Evolutionary conservation across 371 early-diverging fungal genomes (phyloP), one percentile per base, ranked within the genome.

Genomic region (Rhizopus microsporus): DNA sequence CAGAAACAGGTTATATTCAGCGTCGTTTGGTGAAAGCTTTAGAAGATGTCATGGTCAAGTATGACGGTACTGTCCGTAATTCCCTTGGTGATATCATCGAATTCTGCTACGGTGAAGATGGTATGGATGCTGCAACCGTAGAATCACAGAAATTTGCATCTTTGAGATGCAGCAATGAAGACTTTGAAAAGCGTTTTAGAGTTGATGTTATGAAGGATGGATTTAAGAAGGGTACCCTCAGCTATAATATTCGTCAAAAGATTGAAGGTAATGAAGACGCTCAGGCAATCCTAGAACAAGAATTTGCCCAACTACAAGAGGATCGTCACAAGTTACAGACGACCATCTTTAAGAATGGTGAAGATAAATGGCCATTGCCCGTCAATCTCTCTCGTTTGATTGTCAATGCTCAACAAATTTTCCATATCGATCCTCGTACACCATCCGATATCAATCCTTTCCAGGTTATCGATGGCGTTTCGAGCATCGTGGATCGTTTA

Each of bases 1-100:
- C 99, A 29, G 99, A 99, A 75, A 99, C 99, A 5, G 99, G 99
- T 45, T 99, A 99, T 77, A 99, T 99, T 61, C 99, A 99, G 75
- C 96, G 99, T 70, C 93, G 99, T 76, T 82, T 99, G 33, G 94
- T 99, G 39, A 99, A 99, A 77, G 97, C 98, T 8, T 73, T 99
- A 61, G 99, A 99, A 76, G 99, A 99, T 84, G 92, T 97, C 13
- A 94, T 92, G 91, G 97, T 95, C 49, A 90, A 94, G 68, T 97
- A 97, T 64, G 99, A 99, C 77, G 97, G 96, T 48, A 97, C 99
- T 35, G 97, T 99, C 6, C 88, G 99, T 51, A 95, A 96, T 74
- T 93, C 96, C 5, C 77, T 90, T 35, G 98, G 98, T 34, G 86
- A 93, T 59, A 83, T 99, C 48, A 82, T 97, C 23, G 96, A 99